phyloP scores from a whole-genome alignment of 1,284 basidiomycete species.

The Agaricales sp. region DNA sequence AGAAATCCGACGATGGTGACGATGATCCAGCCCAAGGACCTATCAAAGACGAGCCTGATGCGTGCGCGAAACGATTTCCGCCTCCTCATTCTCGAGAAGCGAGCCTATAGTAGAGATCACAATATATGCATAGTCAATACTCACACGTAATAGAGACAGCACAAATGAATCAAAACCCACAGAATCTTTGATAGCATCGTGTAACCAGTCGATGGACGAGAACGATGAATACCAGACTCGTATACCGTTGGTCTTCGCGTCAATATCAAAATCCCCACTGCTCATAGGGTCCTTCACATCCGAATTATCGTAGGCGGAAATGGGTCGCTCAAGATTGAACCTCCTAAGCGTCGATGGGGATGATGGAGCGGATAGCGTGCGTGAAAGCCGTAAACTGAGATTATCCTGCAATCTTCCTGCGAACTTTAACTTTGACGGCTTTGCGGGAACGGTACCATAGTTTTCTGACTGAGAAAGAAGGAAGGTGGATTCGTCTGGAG shows the following conservation, averaged over 20 bases:
- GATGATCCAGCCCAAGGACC: conserved; percentile 83
- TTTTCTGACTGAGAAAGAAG: not conserved
- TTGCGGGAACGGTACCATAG: not conserved
- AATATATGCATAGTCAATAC: too few species aligned
- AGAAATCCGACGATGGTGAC: conserved; percentile 82
- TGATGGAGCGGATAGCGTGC: not conserved
- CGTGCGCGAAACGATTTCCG: conserved; percentile 66
- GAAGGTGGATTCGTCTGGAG: not conserved
- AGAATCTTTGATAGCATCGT: conserved; percentile 89
- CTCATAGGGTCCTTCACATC: conserved; percentile 10
- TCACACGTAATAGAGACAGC: not conserved
- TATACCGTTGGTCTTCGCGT: conserved; percentile 72
- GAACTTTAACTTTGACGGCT: too few species aligned
- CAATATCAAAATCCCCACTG: conserved; percentile 34
- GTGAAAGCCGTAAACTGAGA: not conserved
- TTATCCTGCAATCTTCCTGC: not conserved
- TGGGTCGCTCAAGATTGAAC: conserved; percentile 38
- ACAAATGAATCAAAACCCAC: conserved; percentile 16
- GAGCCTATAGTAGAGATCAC: conserved; percentile 15
- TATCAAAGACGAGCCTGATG: conserved; percentile 66
- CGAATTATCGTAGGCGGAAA: conserved; percentile 57
- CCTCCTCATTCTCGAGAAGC: conserved; percentile 60
- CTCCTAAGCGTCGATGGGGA: not conserved
- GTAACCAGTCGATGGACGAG: conserved; percentile 77
- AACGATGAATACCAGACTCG: conserved; percentile 37